Evolutionary conservation across 78 protist species (phyloP), one percentile per base, ranked within the genome.

Genomic region (Dictyostelium firmibasis): DNA sequence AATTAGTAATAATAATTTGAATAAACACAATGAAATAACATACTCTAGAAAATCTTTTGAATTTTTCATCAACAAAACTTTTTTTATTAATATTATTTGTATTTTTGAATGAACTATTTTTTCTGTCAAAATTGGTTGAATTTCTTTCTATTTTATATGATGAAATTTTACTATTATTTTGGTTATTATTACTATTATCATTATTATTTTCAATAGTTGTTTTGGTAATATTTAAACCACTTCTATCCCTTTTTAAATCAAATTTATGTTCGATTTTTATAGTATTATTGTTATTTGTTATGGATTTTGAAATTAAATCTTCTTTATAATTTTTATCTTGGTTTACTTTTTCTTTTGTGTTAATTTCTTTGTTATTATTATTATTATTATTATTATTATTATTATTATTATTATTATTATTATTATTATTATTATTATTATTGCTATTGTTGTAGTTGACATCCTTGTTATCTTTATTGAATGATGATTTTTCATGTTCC

Each of bases 161-260:
- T 47, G 57, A 47, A 47, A 47, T 11, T 47, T 11, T 47, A 47
- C 13, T 16, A 47, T 47, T 47, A 47, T 11, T 47, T 11, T 47
- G 8, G 13, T 6, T 47, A 47, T 47, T 50, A 50, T 50, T 50
- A 50, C 16, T 50, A 50, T 50, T 50, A 16, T 50, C 16, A 50
- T 62, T 23, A 62, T 25, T 25, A 11, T 62, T 62, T 11, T 62
- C n/a, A 50, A 8, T 44, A 14, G 23, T 50, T 14, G 2, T 50
- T 50, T 57, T 57, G 5, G 18, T 57, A 4, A 20, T 57, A 57
- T 57, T 57, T 57, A 57, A 20, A 67, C 75, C 75, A 64, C 16
- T 27, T 67, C 75, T 67, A 67, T 67, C 75, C 27, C 75, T 67
- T 67, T 67, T 67, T 67, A 67, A 67, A 67, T 67, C 75, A 20